These are phyloP conservation scores for Mycena amicta DNA, from an alignment of 768 basidiomycete species.

Conservation along the genomic window DNA sequence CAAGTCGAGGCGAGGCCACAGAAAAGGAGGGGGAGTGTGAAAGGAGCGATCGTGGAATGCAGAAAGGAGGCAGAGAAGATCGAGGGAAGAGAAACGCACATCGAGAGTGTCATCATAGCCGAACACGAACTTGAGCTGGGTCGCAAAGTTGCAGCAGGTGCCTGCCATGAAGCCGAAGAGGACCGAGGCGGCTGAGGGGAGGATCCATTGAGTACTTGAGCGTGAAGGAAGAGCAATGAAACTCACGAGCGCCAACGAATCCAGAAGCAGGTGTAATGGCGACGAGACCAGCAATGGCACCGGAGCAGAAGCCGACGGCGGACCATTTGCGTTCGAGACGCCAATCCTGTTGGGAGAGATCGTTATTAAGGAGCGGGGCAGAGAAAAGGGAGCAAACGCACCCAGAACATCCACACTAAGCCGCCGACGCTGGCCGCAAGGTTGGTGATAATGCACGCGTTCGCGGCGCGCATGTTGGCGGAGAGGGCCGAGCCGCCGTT, in stretches of 20 bases:
- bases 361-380: too few relatives aligned
- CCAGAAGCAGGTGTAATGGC: slow-evolving; percentile 85
- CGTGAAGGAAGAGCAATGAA: not conserved
- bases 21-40: too few relatives aligned
- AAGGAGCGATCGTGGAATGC: too few relatives aligned
- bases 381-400: too few relatives aligned
- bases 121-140: slow-evolving; percentile 85
- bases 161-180: slow-evolving; percentile 85
- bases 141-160: slow-evolving; percentile 91
- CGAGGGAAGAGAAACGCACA: slow-evolving; percentile 43
- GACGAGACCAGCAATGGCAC: slow-evolving; percentile 87
- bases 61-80: not conserved
- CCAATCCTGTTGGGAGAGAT: too few relatives aligned
- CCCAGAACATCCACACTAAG: slow-evolving; percentile 91
- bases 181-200: slow-evolving; percentile 67
- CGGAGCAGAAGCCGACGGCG: slow-evolving; percentile 93
- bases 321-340: slow-evolving; percentile 93
- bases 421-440: slow-evolving; percentile 88
- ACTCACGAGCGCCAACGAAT: slow-evolving; percentile 74
- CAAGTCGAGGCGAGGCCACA: too few relatives aligned
- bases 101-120: slow-evolving; percentile 82
- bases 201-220: too few relatives aligned
- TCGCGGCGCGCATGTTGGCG: slow-evolving; percentile 84
- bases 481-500: slow-evolving; percentile 91
- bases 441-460: slow-evolving; percentile 94